phyloP scores from a whole-genome alignment of 331 rosid species.

The Telfairia occidentalis region DNA sequence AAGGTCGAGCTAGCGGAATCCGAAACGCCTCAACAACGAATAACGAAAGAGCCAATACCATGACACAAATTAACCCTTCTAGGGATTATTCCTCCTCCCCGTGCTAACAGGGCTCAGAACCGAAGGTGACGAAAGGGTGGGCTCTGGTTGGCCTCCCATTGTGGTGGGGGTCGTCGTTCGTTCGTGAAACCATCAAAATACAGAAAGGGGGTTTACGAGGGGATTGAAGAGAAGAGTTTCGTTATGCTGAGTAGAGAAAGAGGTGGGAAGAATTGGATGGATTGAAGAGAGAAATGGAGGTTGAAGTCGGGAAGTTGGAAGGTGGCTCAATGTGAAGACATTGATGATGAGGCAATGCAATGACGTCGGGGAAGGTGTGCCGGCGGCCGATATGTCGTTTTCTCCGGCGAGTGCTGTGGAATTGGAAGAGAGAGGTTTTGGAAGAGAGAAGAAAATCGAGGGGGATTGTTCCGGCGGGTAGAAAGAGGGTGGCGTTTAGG shows the following conservation, averaged over 20 bases:
- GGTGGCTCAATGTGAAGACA: not conserved
- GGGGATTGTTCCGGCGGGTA: conserved; percentile 6
- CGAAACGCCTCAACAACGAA: conserved; percentile 24
- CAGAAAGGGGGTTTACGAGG: not conserved
- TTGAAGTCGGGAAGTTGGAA: not conserved
- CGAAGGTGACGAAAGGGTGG: not conserved
- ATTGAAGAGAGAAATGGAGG: not conserved
- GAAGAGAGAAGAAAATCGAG: not conserved
- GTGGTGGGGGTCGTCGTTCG: not conserved
- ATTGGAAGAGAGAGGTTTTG: not conserved
- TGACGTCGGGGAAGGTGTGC: not conserved
- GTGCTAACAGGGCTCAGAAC: not conserved
- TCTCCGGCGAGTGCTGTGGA: not conserved
- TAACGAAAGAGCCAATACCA: conserved; percentile 20
- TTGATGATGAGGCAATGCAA: not conserved
- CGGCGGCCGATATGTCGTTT: not conserved
- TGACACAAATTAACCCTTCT: not conserved
- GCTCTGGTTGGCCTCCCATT: not conserved
- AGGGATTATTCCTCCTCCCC: conserved; percentile 1
- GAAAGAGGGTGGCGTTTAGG: conserved; percentile 1
- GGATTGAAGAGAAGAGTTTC: not conserved
- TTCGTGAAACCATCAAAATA: not conserved
- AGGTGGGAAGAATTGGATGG: not conserved
- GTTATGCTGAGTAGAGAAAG: not conserved
- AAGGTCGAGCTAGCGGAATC: conserved; percentile 34